Evolutionary conservation across 371 early-diverging fungal species (phyloP).

Genomic region (Agmasoma carcini): DNA sequence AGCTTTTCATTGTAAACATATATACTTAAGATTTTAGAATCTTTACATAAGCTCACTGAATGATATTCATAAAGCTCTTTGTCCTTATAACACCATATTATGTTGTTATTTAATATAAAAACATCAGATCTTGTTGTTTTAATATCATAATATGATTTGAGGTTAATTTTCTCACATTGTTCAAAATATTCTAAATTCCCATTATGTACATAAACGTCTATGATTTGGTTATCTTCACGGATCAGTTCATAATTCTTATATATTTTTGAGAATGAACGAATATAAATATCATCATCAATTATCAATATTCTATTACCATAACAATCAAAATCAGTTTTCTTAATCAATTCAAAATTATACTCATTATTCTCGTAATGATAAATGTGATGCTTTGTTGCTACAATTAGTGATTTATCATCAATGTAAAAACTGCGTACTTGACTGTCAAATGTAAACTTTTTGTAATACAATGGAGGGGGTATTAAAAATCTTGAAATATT

Average conservation of each 20-base stretch:
- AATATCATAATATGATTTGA: no score
- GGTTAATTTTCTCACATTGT: no score
- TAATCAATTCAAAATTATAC: background rate
- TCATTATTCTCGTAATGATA: background rate
- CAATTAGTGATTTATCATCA: background rate
- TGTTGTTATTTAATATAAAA: no score
- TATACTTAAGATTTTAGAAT: no score
- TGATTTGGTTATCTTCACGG: background rate
- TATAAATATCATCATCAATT: background rate
- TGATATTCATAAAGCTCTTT: no score
- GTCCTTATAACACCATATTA: no score
- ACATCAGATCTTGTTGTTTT: no score
- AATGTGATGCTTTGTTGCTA: background rate
- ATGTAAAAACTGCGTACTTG: background rate
- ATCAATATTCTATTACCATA: background rate
- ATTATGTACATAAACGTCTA: no score
- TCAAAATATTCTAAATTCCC: no score
- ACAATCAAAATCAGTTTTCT: background rate
- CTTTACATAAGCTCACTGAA: no score
- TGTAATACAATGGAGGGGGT: slow-evolving; percentile 14
- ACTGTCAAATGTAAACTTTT: slow-evolving; percentile 1
- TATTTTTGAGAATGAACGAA: background rate
- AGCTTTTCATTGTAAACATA: no score
- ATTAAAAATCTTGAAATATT: background rate
- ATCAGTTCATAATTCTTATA: background rate